These are phyloP conservation scores for Aspergillus brunneoviolaceus DNA, from an alignment of 2,329 filamentous ascomycete genomes.

Conservation along the genomic window DNA sequence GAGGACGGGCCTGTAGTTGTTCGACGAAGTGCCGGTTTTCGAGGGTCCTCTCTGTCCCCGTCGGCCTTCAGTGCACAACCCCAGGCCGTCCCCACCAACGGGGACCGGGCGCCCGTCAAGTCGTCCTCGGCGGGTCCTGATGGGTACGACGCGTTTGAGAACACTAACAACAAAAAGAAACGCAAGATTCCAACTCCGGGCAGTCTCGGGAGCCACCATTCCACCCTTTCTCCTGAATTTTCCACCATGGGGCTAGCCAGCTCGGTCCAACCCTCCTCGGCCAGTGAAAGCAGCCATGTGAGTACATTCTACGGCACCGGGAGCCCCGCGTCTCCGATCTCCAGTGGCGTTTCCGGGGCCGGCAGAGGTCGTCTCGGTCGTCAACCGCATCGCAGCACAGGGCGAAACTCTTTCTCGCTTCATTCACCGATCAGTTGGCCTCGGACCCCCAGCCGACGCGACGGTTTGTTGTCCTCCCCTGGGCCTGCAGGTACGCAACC, in stretches of 20 bases:
- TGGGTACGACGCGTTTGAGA: constrained; percentile 96
- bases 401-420: constrained; percentile 62
- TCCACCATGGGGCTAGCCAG: constrained; percentile 61
- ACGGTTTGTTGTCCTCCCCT: constrained; percentile 47
- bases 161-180: constrained; percentile 99
- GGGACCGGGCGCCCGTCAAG: constrained; percentile 38
- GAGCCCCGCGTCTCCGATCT: constrained; percentile 54
- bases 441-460: constrained; percentile 50
- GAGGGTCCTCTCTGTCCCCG: constrained; percentile 38
- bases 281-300: constrained; percentile 47
- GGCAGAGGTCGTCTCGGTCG: constrained; percentile 83
- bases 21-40: constrained; percentile 43
- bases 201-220: constrained; percentile 61
- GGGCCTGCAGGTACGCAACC: constrained; percentile 35
- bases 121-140: constrained; percentile 73
- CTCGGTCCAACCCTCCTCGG: constrained; percentile 46
- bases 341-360: constrained; percentile 76
- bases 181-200: constrained; percentile 92
- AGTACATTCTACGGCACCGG: constrained; percentile 59
- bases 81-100: constrained; percentile 28
- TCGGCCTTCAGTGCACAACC: constrained; percentile 29
- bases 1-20: constrained; percentile 52
- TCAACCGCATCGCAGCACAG: constrained; percentile 50
- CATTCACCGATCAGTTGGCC: constrained; percentile 59
- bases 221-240: constrained; percentile 62